These are phyloP conservation scores for Paecilomyces sp. DNA, from an alignment of 2,329 filamentous ascomycete species.

Conservation along the genomic window DNA sequence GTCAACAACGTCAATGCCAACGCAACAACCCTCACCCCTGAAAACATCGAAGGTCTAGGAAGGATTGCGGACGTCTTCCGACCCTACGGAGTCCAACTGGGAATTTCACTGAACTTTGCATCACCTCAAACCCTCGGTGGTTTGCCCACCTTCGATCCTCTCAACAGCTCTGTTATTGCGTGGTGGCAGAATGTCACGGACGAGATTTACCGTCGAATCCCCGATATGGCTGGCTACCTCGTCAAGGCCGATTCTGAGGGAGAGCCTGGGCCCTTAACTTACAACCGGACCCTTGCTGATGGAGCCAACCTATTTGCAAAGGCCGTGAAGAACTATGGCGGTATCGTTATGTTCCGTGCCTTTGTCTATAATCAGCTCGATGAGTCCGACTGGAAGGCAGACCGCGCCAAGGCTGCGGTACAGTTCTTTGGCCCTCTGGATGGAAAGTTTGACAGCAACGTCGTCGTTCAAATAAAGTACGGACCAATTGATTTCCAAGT, in stretches of 20 bases:
- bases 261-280: slow-evolving; percentile 61
- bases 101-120: slow-evolving; percentile 62
- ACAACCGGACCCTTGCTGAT: slow-evolving; percentile 62
- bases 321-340: slow-evolving; percentile 51
- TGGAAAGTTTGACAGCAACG: slow-evolving; percentile 60
- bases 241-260: slow-evolving; percentile 68
- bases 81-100: slow-evolving; percentile 60
- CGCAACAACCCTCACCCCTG: slow-evolving; percentile 45
- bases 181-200: slow-evolving; percentile 59
- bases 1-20: slow-evolving; percentile 71
- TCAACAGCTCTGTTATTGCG: slow-evolving; percentile 51
- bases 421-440: slow-evolving; percentile 61
- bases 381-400: slow-evolving; percentile 55
- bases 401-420: slow-evolving; percentile 63
- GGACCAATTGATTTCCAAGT: slow-evolving; percentile 70
- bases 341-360: slow-evolving; percentile 62
- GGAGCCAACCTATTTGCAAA: slow-evolving; percentile 63
- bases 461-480: slow-evolving; percentile 67
- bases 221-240: slow-evolving; percentile 62
- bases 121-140: slow-evolving; percentile 53
- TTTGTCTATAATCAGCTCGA: slow-evolving; percentile 61
- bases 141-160: slow-evolving; percentile 57
- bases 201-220: slow-evolving; percentile 53
- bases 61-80: slow-evolving; percentile 59
- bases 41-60: slow-evolving; percentile 55